Base-by-base conservation (phyloP, 306 rosid genomes). In the Ammopiptanthus mongolicus region DNA sequence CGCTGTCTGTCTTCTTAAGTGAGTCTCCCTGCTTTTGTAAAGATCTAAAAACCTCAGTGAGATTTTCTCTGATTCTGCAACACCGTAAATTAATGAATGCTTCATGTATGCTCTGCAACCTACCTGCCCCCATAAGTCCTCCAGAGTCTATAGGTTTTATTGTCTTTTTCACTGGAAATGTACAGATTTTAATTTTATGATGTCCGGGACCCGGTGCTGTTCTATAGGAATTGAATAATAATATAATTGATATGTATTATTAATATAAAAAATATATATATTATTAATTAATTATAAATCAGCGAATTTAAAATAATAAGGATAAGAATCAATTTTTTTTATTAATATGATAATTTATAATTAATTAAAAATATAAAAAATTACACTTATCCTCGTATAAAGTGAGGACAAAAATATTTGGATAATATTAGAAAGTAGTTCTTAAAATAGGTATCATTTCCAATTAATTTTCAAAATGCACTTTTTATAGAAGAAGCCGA, bases 21-120 rank as follows among this genome's bases (percentile, higher is more conserved):
- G 33, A 4, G 21, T 7, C 3, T 47, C 36, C 33, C 36, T 25
- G 44, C 44, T 8, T 34, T 44, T n/a, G 41, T 39, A 13, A 50
- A 69, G 29, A 50, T 10, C 46, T 9, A 9, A 17, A 2, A 34
- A 12, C 29, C 19, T 71, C 55, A 55, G 76, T 71, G 76, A 71
- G 76, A 71, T 71, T 71, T 55, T 55, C 53, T 22, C 76, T 55
- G 76, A 55, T 70, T 53, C 42, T 70, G 75, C 19, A 52, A 19
- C 33, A 34, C 64, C 2, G 9, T 11, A 70, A 37, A 71, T 19
- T 15, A 55, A 71, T 55, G 37, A 4, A 70, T 39, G 59, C 28
- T 31, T 25, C 53, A 17, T 71, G 31, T 51, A 52, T 55, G 42
- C 36, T 18, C 75, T 52, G 62, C 31, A 3, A 65, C 71, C 56